These are phyloP conservation scores for Diplocarpon rosae DNA, from an alignment of 2,329 filamentous ascomycete species.

Conservation along the genomic window DNA sequence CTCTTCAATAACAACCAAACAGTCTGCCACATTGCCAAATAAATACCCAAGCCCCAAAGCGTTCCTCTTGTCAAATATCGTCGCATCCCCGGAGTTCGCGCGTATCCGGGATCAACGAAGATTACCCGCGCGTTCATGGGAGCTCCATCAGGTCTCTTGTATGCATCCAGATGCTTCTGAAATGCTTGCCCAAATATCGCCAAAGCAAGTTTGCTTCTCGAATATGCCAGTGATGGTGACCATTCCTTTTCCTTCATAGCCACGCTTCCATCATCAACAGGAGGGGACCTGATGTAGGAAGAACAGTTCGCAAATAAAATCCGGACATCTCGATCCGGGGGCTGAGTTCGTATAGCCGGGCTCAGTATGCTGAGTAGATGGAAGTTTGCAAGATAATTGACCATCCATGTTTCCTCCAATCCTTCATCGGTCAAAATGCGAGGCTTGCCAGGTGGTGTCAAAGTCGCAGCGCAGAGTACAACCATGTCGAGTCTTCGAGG, in stretches of 20 bases:
- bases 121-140: slow-evolving; percentile 77
- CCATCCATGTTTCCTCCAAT: slow-evolving; percentile 80
- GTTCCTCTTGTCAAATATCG: slow-evolving; percentile 81
- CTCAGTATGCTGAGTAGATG: slow-evolving; percentile 86
- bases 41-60: slow-evolving; percentile 66
- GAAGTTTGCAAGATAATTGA: slow-evolving; percentile 94
- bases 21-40: slow-evolving; percentile 65
- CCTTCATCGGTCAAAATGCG: slow-evolving; percentile 61
- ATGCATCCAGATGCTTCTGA: slow-evolving; percentile 81
- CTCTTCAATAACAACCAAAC: slow-evolving; percentile 88
- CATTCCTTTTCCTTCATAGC: slow-evolving; percentile 37
- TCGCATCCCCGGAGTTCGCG: slow-evolving; percentile 76
- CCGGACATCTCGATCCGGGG: slow-evolving; percentile 84
- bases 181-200: slow-evolving; percentile 85
- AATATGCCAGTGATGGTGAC: slow-evolving; percentile 47
- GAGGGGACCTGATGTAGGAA: slow-evolving; percentile 70
- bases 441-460: slow-evolving; percentile 56
- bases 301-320: slow-evolving; percentile 81
- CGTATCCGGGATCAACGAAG: slow-evolving; percentile 76
- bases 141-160: slow-evolving; percentile 71
- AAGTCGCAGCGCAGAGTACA: slow-evolving; percentile 71
- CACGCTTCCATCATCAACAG: slow-evolving; percentile 43
- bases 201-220: slow-evolving; percentile 64
- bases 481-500: slow-evolving; percentile 84
- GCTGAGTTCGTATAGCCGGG: slow-evolving; percentile 81